phyloP scores from a whole-genome alignment of 768 basidiomycete species.

The Leccinum broughii region DNA sequence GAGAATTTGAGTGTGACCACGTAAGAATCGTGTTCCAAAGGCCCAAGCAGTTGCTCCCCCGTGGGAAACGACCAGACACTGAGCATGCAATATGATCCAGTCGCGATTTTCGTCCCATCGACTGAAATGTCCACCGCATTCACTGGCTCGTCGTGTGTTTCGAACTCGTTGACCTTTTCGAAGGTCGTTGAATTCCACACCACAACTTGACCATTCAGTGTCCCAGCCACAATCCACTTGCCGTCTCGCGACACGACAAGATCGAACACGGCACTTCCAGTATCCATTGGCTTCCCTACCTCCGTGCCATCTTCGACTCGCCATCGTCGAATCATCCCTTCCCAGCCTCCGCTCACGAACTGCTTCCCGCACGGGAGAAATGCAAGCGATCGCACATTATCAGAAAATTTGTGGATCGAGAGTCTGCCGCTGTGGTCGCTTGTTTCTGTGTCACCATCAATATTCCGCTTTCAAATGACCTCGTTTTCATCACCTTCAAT shows the following conservation, averaged over 20 bases:
- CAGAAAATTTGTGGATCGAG: background rate
- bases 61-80: no score
- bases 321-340: background rate
- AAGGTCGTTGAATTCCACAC: no score
- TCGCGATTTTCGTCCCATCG: no score
- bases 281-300: no score
- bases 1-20: no score
- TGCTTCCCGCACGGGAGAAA: background rate
- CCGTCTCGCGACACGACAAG: no score
- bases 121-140: rapidly evolving
- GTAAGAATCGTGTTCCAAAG: no score
- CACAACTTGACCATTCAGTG: rapidly evolving
- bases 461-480: background rate
- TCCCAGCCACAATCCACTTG: no score
- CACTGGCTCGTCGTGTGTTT: no score
- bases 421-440: background rate
- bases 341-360: background rate
- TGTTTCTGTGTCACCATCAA: background rate
- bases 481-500: background rate
- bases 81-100: no score
- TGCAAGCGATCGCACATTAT: rapidly evolving
- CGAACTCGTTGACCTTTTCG: rapidly evolving
- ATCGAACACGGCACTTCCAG: rapidly evolving
- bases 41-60: no score
- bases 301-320: background rate